phyloP scores from a whole-genome alignment of 192 early-diverging fungal genomes.

The Coemansia sp. region DNA sequence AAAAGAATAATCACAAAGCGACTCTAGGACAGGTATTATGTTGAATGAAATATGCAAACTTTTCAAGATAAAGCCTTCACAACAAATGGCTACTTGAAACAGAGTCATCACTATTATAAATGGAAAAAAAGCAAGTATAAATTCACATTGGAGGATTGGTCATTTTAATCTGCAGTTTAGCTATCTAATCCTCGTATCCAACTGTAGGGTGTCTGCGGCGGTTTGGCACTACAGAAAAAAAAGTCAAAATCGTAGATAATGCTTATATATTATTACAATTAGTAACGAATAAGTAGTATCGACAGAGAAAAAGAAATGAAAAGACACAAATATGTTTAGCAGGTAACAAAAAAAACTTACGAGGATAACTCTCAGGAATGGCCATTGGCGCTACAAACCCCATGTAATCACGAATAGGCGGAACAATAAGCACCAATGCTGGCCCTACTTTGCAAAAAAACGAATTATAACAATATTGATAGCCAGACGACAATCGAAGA shows the following conservation, averaged over 20 bases:
- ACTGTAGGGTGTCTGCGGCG: slow-evolving; percentile 36
- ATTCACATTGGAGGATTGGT: too few species aligned
- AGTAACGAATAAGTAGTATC: neutral
- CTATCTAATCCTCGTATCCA: slow-evolving; percentile 38
- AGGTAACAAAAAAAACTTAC: slow-evolving; percentile 26
- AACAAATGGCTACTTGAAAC: too few species aligned
- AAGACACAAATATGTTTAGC: neutral
- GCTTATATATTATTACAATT: neutral
- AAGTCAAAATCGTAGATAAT: neutral
- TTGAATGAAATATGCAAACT: too few species aligned
- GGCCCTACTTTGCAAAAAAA: slow-evolving; percentile 37
- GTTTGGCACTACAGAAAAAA: slow-evolving; percentile 33
- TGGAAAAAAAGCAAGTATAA: neutral
- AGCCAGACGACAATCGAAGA: too few species aligned
- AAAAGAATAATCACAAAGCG: too few species aligned
- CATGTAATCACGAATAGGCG: slow-evolving; percentile 27
- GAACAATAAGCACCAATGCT: slow-evolving; percentile 32
- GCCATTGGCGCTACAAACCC: slow-evolving; percentile 33
- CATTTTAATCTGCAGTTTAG: too few species aligned
- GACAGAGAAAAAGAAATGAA: too few species aligned
- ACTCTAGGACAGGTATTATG: too few species aligned
- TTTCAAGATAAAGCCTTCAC: too few species aligned
- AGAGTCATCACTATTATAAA: neutral
- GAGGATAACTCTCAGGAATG: slow-evolving; percentile 40
- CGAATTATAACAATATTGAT: neutral